These are phyloP conservation scores for Carallia pectinifolia DNA, from an alignment of 345 rosid species.

Conservation along the genomic window DNA sequence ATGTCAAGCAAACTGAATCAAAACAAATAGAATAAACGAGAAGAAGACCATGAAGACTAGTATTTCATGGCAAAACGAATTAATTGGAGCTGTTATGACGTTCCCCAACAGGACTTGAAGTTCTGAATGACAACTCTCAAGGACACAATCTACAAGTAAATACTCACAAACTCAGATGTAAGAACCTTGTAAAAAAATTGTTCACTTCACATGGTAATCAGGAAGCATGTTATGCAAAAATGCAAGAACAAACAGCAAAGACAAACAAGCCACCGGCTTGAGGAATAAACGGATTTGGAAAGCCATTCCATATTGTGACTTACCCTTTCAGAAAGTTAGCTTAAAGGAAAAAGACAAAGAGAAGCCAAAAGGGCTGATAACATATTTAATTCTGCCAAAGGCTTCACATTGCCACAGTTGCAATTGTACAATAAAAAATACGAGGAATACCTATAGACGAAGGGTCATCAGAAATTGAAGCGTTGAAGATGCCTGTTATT, in stretches of 20 bases:
- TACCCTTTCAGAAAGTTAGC: too few relatives aligned
- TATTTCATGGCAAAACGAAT: slow-evolving; percentile 2
- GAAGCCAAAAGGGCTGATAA: too few relatives aligned
- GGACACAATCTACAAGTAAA: background rate
- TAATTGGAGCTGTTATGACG: background rate
- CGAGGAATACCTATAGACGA: background rate
- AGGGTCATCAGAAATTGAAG: background rate
- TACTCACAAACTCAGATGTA: too few relatives aligned
- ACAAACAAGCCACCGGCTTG: too few relatives aligned
- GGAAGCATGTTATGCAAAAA: too few relatives aligned
- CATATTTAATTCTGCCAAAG: too few relatives aligned
- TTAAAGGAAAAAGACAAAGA: too few relatives aligned
- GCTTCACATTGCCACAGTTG: background rate
- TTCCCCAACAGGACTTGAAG: background rate
- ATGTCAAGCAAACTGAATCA: slow-evolving; percentile 2
- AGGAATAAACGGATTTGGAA: too few relatives aligned
- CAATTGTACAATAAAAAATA: background rate
- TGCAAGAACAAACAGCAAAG: too few relatives aligned
- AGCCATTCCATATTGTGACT: too few relatives aligned
- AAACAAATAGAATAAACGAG: background rate
- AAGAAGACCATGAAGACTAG: background rate
- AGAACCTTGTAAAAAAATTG: too few relatives aligned
- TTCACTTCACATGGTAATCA: too few relatives aligned
- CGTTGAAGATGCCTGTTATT: background rate
- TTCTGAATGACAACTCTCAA: background rate